A percentile compares a stretch with the other conserved stretches of the same genome.
phyloP scores from a whole-genome alignment of 163 green algal species.

The Scenedesmus sp. region DNA sequence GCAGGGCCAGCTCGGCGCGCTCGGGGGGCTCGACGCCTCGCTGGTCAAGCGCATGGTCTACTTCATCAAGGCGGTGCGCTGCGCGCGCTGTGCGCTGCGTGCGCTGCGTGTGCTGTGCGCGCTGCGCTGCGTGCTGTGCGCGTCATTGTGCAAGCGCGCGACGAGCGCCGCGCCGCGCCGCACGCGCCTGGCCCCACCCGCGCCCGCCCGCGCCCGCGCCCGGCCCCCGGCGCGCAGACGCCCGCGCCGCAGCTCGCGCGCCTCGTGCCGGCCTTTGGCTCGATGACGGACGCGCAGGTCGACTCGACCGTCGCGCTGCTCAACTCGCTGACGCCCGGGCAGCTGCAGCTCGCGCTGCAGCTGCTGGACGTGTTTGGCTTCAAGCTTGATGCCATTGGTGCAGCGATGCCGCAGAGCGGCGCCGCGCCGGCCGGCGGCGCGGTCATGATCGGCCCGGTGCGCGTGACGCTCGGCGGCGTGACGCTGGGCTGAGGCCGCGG shows the following conservation, averaged over 20 bases:
- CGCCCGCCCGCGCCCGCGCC: too few relatives aligned
- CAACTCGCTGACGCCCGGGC: constrained; percentile 16
- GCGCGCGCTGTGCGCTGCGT: too few relatives aligned
- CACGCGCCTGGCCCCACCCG: too few relatives aligned
- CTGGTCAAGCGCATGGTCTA: constrained; percentile 26
- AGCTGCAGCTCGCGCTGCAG: constrained; percentile 28
- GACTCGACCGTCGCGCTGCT: neutral
- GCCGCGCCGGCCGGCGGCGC: neutral
- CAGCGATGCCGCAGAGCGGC: neutral
- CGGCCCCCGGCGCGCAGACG: too few relatives aligned
- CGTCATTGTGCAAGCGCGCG: too few relatives aligned
- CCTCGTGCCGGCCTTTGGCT: constrained; percentile 13
- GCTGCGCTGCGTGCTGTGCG: too few relatives aligned
- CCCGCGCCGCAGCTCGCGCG: neutral
- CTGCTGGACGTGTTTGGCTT: constrained; percentile 33
- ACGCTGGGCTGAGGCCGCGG: neutral
- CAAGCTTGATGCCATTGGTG: constrained; percentile 27
- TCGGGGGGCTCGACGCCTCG: neutral
- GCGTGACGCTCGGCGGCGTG: constrained; percentile 6
- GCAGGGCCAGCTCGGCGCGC: neutral
- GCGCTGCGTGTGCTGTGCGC: too few relatives aligned
- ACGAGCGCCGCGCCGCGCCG: too few relatives aligned
- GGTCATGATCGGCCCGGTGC: constrained; percentile 25
- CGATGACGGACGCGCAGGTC: neutral
- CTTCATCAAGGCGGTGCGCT: constrained; percentile 39